Percentiles rank a stretch among this genome's conserved stretches.
These are phyloP conservation scores for Hypoxylon trugodes DNA, from an alignment of 495 filamentous ascomycete genomes.

Conservation along the genomic window DNA sequence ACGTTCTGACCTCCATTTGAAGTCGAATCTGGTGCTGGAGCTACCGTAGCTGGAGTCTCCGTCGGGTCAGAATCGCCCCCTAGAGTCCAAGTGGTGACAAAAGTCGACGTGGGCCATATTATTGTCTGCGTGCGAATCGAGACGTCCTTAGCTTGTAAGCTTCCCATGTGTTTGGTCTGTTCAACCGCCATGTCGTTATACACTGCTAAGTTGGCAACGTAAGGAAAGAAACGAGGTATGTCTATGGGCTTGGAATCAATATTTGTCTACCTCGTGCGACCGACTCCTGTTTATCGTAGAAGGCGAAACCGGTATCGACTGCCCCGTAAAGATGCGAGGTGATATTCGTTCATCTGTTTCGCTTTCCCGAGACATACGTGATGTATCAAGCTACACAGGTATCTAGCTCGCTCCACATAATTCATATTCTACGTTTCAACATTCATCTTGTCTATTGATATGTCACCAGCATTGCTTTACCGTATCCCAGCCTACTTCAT, in stretches of 20 bases:
- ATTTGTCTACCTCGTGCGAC: slow-evolving; percentile 13
- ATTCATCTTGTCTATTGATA: background rate
- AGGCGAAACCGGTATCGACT: slow-evolving; percentile 27
- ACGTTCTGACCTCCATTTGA: slow-evolving; percentile 10
- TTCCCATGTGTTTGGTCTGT: background rate
- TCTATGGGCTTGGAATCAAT: slow-evolving; percentile 15
- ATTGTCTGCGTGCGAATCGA: slow-evolving; percentile 34
- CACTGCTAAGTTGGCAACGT: background rate
- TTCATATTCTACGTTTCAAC: background rate
- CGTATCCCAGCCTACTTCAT: too few species aligned
- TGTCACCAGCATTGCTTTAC: too few species aligned
- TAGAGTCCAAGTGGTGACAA: slow-evolving; percentile 31
- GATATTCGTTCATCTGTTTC: slow-evolving; percentile 23
- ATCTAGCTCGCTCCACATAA: background rate
- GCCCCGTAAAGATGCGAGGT: slow-evolving; percentile 8
- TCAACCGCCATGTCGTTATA: background rate
- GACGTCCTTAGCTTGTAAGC: slow-evolving; percentile 5
- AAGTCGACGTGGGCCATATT: slow-evolving; percentile 26
- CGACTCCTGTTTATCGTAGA: slow-evolving; percentile 19
- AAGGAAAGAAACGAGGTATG: background rate
- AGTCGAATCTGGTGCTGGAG: slow-evolving; percentile 10
- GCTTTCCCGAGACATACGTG: slow-evolving; percentile 35
- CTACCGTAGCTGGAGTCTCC: slow-evolving; percentile 17
- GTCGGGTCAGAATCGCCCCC: slow-evolving; percentile 23
- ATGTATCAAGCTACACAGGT: slow-evolving; percentile 9